Evolutionary conservation across 371 early-diverging fungal species (phyloP).

Genomic region (Mortierella sp.): DNA sequence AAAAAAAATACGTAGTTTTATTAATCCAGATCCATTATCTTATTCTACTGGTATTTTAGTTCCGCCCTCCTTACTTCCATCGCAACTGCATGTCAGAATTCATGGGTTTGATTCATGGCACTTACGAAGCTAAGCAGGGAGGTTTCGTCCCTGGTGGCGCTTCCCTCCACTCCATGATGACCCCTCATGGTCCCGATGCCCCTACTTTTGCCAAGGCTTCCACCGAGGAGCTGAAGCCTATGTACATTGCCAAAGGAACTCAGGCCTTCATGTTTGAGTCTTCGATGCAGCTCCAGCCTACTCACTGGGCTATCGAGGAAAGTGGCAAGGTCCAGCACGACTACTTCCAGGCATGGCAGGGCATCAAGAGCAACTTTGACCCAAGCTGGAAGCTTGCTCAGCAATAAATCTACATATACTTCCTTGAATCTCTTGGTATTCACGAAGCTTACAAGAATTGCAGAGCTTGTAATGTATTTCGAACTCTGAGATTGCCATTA

Average conservation of each 20-base stretch:
- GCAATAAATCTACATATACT: constrained; percentile 3
- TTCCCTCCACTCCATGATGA: constrained; percentile 88
- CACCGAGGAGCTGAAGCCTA: constrained; percentile 79
- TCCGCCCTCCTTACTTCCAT: constrained; percentile 97
- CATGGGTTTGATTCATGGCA: constrained; percentile 94
- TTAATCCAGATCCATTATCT: not conserved
- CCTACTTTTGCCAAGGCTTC: constrained; percentile 84
- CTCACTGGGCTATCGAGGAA: constrained; percentile 87
- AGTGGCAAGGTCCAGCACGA: constrained; percentile 81
- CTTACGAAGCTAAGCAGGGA: constrained; percentile 94
- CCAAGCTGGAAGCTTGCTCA: constrained; percentile 57
- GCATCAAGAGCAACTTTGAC: constrained; percentile 68
- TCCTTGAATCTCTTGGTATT: not conserved
- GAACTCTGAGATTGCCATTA: not conserved
- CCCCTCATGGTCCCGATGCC: constrained; percentile 95
- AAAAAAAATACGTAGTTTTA: not conserved
- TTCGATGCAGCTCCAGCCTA: constrained; percentile 81
- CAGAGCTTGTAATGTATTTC: not conserved
- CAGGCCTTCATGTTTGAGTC: constrained; percentile 98
- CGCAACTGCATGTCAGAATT: constrained; percentile 97
- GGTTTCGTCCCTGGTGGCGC: constrained; percentile 95
- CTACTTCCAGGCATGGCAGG: constrained; percentile 85
- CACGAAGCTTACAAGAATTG: not conserved
- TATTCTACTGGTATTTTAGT: constrained; percentile 54
- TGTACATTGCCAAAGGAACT: constrained; percentile 83